phyloP scores from a whole-genome alignment of 352 stramenopile species.

The Globisporangium mamillatum region DNA sequence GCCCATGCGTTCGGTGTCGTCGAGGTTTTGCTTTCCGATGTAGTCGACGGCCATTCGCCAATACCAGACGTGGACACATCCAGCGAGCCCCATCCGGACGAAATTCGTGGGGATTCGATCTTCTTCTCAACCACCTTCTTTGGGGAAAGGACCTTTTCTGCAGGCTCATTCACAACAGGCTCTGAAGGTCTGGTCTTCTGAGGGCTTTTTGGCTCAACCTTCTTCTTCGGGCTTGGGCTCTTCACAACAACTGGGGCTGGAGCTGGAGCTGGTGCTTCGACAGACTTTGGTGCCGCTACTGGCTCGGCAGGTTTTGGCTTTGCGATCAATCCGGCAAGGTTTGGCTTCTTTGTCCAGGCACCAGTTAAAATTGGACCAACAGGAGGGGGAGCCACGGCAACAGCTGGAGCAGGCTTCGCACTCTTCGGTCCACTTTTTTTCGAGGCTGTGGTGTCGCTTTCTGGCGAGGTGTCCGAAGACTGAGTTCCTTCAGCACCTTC shows the following conservation, averaged over 20 bases:
- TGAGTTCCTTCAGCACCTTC: conserved; percentile 16
- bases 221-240: conserved; percentile 46
- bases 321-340: conserved; percentile 36
- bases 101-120: conserved; percentile 46
- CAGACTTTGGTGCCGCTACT: conserved; percentile 21
- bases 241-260: conserved; percentile 10
- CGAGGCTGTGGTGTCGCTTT: conserved; percentile 19
- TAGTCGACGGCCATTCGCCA: conserved; percentile 53
- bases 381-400: conserved; percentile 35
- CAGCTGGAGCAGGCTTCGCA: conserved; percentile 35
- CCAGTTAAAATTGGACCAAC: conserved; percentile 60
- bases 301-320: conserved; percentile 36
- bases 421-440: conserved; percentile 44
- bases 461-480: background rate
- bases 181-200: conserved; percentile 25
- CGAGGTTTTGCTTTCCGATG: conserved; percentile 44
- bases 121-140: conserved; percentile 44
- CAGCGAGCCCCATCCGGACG: conserved; percentile 56
- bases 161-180: conserved; percentile 23
- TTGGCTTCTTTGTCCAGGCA: conserved; percentile 74
- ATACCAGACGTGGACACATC: conserved; percentile 67
- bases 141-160: conserved; percentile 14
- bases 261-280: conserved; percentile 16
- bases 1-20: conserved; percentile 66
- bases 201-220: conserved; percentile 34